These are phyloP conservation scores for Saccharomycopsis fibuligera DNA, from an alignment of 805 yeast genomes.

Conservation along the genomic window DNA sequence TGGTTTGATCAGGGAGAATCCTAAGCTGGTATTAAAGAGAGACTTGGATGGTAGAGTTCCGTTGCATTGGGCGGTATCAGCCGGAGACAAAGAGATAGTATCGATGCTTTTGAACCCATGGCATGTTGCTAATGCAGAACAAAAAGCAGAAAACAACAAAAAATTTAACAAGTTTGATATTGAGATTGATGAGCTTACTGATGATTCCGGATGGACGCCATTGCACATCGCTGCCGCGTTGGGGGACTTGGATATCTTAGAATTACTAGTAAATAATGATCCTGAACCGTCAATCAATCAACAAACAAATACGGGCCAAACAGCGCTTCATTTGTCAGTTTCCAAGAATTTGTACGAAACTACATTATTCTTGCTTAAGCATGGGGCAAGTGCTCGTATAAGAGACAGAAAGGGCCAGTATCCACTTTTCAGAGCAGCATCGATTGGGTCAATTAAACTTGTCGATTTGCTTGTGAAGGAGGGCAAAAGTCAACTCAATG, in stretches of 20 bases:
- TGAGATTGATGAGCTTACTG: constrained; percentile 64
- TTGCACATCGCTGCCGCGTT: constrained; percentile 75
- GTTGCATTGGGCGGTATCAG: constrained; percentile 83
- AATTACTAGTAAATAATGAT: constrained; percentile 40
- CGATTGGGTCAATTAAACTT: constrained; percentile 59
- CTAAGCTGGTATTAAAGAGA: constrained; percentile 37
- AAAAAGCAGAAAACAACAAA: constrained; percentile 22
- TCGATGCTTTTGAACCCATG: constrained; percentile 36
- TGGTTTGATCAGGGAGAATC: constrained; percentile 42
- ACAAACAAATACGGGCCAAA: constrained; percentile 62
- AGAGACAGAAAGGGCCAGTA: constrained; percentile 63
- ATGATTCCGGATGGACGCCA: constrained; percentile 85
- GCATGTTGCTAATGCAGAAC: constrained; percentile 20
- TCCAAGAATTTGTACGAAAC: constrained; percentile 56
- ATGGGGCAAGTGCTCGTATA: constrained; percentile 53
- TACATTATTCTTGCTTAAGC: constrained; percentile 46
- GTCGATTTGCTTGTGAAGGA: constrained; percentile 46
- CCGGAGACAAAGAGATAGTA: constrained; percentile 47
- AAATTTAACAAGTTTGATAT: constrained; percentile 28
- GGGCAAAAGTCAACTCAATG: constrained; percentile 58
- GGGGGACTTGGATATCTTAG: constrained; percentile 53
- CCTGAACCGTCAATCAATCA: constrained; percentile 57
- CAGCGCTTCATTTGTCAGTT: constrained; percentile 70
- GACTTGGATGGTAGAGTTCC: constrained; percentile 80
- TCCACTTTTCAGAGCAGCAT: constrained; percentile 78